Conservation (phyloP, 176 grass and related monocot species). For the Raddia guianensis region DNA sequence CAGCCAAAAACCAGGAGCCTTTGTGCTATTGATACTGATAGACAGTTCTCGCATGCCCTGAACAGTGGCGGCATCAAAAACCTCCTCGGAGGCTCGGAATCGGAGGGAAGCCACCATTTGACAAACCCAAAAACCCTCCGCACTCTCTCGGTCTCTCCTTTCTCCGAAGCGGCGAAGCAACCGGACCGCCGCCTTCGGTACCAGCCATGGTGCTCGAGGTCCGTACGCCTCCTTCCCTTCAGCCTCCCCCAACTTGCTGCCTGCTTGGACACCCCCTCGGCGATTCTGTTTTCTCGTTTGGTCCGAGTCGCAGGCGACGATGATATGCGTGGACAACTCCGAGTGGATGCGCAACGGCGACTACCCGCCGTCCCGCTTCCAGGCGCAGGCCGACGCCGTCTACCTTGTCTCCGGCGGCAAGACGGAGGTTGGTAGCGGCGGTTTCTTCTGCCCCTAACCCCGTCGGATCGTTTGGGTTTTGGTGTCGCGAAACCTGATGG, state of each 20-base stretch:
- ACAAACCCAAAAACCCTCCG: no score
- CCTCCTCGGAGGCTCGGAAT: no score
- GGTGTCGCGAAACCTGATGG: not conserved
- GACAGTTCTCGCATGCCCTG: no score
- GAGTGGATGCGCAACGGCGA: constrained; percentile 78
- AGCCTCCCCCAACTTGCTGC: no score
- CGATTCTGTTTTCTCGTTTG: not conserved
- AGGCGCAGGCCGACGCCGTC: constrained; percentile 49
- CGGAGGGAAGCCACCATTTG: no score
- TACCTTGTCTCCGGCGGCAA: constrained; percentile 49
- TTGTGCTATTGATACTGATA: no score
- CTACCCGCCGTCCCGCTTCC: constrained; percentile 41
- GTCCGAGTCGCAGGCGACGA: constrained; percentile 50
- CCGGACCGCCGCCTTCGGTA: not conserved
- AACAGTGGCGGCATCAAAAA: no score
- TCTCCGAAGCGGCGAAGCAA: no score
- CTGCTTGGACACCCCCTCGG: not conserved
- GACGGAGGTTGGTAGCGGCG: constrained; percentile 30
- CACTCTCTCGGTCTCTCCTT: no score
- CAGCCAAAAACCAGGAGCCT: no score
- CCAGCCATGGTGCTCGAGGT: constrained; percentile 73
- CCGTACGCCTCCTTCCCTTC: not conserved
- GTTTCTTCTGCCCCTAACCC: not conserved
- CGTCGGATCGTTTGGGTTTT: not conserved
- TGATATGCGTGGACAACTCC: constrained; percentile 70